Conservation (phyloP, 805 yeast genomes). For the Grigorovia humatica region DNA sequence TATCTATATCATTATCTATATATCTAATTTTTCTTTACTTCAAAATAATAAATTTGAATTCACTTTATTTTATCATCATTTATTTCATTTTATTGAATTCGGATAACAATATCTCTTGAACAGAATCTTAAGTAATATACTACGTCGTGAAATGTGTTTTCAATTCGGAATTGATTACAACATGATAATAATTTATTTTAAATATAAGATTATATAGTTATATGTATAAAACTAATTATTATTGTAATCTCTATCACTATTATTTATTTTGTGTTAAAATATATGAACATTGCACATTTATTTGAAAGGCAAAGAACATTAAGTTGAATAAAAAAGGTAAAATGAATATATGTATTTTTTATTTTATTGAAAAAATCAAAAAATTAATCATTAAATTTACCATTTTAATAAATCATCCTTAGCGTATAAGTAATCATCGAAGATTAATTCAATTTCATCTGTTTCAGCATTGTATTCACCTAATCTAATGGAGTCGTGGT, state of each 20-base stretch:
- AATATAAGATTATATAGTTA: not conserved
- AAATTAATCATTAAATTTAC: conserved; percentile 12
- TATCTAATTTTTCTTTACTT: not conserved
- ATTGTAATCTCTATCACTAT: not conserved
- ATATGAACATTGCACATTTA: not conserved
- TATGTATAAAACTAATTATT: not conserved
- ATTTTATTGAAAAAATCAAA: not conserved
- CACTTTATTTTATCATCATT: not conserved
- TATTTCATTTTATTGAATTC: not conserved
- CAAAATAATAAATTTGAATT: not conserved
- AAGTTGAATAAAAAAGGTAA: not conserved
- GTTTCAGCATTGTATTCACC: conserved; percentile 40
- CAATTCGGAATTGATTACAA: not conserved
- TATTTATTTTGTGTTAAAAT: not conserved
- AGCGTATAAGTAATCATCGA: conserved; percentile 31
- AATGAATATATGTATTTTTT: not conserved
- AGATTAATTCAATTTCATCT: conserved; percentile 30
- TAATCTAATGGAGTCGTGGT: conserved; percentile 52
- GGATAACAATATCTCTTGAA: no score
- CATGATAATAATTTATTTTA: not conserved
- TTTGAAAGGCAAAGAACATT: not conserved
- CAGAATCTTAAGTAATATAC: no score
- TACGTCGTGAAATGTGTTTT: no score
- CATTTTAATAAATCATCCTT: conserved; percentile 29
- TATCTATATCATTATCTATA: not conserved